phyloP scores from a whole-genome alignment of 1,139 yeast species.

The Taphrina populina region DNA sequence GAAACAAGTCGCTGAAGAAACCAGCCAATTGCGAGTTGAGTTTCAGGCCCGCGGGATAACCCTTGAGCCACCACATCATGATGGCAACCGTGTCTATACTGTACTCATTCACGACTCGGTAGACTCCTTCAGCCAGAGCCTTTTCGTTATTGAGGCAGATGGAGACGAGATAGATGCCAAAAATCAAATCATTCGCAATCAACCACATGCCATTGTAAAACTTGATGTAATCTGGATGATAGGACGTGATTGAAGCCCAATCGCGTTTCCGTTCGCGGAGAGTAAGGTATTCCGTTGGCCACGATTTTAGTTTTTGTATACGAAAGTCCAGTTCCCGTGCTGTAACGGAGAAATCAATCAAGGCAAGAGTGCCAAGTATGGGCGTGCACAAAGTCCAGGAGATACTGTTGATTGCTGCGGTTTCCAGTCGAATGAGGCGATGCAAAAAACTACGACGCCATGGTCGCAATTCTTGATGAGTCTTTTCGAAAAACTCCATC shows the following conservation, averaged over 20 bases:
- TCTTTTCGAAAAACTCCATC: slow-evolving; percentile 9
- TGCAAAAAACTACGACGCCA: not conserved
- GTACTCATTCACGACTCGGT: slow-evolving; percentile 43
- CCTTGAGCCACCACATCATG: slow-evolving; percentile 72
- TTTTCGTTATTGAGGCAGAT: slow-evolving; percentile 52
- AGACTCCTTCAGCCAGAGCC: slow-evolving; percentile 27
- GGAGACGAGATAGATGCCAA: slow-evolving; percentile 65
- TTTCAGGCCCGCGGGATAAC: slow-evolving; percentile 92
- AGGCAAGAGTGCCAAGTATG: slow-evolving; percentile 38
- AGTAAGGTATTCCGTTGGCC: slow-evolving; percentile 77
- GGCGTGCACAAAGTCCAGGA: slow-evolving; percentile 7
- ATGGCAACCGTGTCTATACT: slow-evolving; percentile 49
- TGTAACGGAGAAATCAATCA: slow-evolving; percentile 55
- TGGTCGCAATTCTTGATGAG: slow-evolving; percentile 11
- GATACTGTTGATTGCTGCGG: slow-evolving; percentile 3
- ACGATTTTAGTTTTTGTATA: slow-evolving; percentile 69
- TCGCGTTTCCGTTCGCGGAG: slow-evolving; percentile 47
- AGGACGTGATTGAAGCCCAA: slow-evolving; percentile 46
- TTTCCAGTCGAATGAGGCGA: not conserved
- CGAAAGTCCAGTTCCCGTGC: slow-evolving; percentile 79
- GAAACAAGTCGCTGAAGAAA: slow-evolving; percentile 79
- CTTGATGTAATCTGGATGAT: slow-evolving; percentile 69
- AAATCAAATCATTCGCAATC: slow-evolving; percentile 71
- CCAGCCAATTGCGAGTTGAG: slow-evolving; percentile 80
- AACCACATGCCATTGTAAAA: slow-evolving; percentile 89